phyloP scores from a whole-genome alignment of 2,329 filamentous ascomycete species.

The Neobulgaria alba region DNA sequence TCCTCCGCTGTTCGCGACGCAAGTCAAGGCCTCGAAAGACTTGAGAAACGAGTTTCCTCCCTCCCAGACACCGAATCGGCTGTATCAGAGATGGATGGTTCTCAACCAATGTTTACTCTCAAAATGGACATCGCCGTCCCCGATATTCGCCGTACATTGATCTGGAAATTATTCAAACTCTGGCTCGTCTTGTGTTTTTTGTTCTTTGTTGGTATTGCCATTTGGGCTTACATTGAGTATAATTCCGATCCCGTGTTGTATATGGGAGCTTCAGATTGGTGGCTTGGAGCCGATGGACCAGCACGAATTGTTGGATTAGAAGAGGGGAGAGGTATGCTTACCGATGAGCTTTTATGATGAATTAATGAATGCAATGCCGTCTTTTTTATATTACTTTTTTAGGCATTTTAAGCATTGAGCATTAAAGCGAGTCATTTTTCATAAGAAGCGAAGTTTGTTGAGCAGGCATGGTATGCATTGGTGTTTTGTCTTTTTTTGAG shows the following conservation, averaged over 20 bases:
- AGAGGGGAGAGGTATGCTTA: not conserved
- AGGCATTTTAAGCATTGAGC: too few relatives aligned
- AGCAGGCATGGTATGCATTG: too few relatives aligned
- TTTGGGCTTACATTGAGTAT: not conserved
- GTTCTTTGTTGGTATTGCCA: not conserved
- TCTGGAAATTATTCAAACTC: too few relatives aligned
- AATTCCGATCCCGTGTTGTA: not conserved
- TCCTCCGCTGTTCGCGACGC: slow-evolving; percentile 44
- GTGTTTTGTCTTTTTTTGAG: too few relatives aligned
- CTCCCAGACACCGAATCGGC: not conserved
- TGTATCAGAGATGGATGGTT: not conserved
- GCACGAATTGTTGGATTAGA: not conserved
- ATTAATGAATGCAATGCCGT: too few relatives aligned
- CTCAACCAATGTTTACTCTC: not conserved
- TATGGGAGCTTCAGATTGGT: not conserved
- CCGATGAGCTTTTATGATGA: not conserved
- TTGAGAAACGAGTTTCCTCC: slow-evolving; percentile 42
- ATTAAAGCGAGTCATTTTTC: too few relatives aligned
- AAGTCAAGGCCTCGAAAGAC: slow-evolving; percentile 48
- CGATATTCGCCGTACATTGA: not conserved
- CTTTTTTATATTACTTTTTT: too few relatives aligned
- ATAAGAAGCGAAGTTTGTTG: too few relatives aligned
- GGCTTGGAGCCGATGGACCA: not conserved
- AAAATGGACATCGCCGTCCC: not conserved
- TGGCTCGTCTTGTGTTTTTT: not conserved